Evolutionary conservation across 1,139 yeast species (phyloP), one percentile per base, ranked within the genome.

Genomic region (Diutina siamensis): DNA sequence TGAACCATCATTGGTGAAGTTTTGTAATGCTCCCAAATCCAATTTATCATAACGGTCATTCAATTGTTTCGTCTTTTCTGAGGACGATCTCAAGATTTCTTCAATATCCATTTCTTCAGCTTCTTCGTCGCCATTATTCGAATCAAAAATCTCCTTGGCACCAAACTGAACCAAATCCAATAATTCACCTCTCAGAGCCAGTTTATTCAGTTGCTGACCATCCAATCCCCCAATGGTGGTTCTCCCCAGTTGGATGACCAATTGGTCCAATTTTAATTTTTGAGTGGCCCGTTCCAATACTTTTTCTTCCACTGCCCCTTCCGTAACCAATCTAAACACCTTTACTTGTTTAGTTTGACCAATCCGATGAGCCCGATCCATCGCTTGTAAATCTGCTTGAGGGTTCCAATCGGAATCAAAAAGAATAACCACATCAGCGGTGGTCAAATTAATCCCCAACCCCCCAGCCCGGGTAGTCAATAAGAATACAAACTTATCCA

Each of bases 401-500:
- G 98, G 98, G 58, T 92, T 92, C 98, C 98, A 92, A 63, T 92
- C 98, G 1, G 96, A 86, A 62, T 92, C 98, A 57, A 80, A 92
- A 34, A 92, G 65, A 8, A 92, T 76, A 47, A 92, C 98, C 48
- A 83, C 78, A 62, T 92, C 97, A 1, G 98, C 98, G 28, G 87
- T 76, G 0, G 97, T 89, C 57, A 92, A 72, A 58, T 92, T 92
- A 57, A 92, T 92, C 58, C 98, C 98, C 48, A 92, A 70, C 12
- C 98, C 98, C 64, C 98, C 98, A n/a, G 98, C 98, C 62, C 98
- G 79, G 0, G 98, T 92, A 0, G 98, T 92, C 51, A 92, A 70
- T 53, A 92, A 65, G 56, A 92, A 92, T 12, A 92, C 67, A 55
- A 89, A 92, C 58, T 89, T 89, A 32, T 80, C 80, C 20, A 94